These are phyloP conservation scores for Paspalum notatum DNA, from an alignment of 176 grass and related monocot genomes.

Conservation along the genomic window DNA sequence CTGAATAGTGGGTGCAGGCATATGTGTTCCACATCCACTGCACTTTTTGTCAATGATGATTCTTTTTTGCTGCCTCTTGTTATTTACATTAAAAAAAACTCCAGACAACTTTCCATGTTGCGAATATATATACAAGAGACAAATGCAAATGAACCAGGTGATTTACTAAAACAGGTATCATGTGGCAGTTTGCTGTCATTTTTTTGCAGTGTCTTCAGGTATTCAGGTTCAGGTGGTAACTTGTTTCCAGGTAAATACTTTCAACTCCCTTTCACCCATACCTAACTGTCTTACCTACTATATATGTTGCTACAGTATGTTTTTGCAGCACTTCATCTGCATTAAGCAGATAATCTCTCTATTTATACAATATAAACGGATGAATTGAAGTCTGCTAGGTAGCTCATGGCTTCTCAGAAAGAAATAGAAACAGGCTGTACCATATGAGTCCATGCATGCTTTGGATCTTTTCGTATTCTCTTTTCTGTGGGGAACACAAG, in stretches of 20 bases:
- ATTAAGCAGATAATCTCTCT: background rate
- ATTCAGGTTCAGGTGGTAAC: background rate
- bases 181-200: background rate
- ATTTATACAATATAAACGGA: background rate
- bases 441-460: background rate
- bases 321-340: background rate
- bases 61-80: background rate
- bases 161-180: background rate
- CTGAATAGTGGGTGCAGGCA: background rate
- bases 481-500: background rate
- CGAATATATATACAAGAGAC: background rate
- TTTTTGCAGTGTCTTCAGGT: background rate
- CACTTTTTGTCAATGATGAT: slow-evolving; percentile 14
- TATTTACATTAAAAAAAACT: background rate
- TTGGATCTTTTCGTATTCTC: slow-evolving; percentile 1
- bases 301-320: background rate
- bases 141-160: background rate
- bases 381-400: background rate
- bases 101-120: background rate
- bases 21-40: slow-evolving; percentile 14
- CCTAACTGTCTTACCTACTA: background rate
- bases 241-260: background rate
- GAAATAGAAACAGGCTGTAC: background rate
- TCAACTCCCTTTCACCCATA: background rate
- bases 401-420: background rate